These are phyloP conservation scores for Baorangia bicolor DNA, from an alignment of 768 basidiomycete species.

Conservation along the genomic window DNA sequence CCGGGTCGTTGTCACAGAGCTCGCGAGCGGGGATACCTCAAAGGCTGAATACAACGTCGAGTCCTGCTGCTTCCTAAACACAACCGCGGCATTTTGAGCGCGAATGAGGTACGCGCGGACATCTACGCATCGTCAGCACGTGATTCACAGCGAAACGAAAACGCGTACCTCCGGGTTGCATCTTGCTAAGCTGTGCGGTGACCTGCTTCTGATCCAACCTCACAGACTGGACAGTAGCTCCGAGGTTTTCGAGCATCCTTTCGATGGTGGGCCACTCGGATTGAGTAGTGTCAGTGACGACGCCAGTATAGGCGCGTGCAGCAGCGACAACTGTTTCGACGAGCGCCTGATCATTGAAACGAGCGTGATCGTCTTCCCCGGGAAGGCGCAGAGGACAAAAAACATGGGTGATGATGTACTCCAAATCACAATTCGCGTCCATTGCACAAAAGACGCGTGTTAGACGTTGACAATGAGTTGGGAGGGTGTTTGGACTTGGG, in stretches of 20 bases:
- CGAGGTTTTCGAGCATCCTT: constrained; percentile 26
- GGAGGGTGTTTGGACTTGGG: background rate
- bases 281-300: background rate
- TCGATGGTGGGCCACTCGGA: constrained; percentile 7
- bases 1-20: constrained; percentile 32
- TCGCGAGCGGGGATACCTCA: constrained; percentile 39
- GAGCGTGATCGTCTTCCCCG: constrained; percentile 30
- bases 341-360: constrained; percentile 27
- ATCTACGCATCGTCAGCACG: constrained; percentile 27
- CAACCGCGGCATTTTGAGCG: constrained; percentile 49
- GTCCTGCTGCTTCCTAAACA: constrained; percentile 31
- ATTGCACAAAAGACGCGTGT: no score
- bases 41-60: constrained; percentile 26
- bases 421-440: background rate
- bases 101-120: constrained; percentile 37
- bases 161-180: constrained; percentile 24
- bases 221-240: constrained; percentile 5
- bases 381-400: constrained; percentile 42
- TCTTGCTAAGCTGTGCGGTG: constrained; percentile 10
- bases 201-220: background rate
- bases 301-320: constrained; percentile 3
- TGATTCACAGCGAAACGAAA: no score
- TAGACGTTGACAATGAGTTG: no score
- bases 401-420: constrained; percentile 40
- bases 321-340: constrained; percentile 16